Evolutionary conservation across 257 asterid genomes (phyloP).

Genomic region (Anisodus tanguticus): DNA sequence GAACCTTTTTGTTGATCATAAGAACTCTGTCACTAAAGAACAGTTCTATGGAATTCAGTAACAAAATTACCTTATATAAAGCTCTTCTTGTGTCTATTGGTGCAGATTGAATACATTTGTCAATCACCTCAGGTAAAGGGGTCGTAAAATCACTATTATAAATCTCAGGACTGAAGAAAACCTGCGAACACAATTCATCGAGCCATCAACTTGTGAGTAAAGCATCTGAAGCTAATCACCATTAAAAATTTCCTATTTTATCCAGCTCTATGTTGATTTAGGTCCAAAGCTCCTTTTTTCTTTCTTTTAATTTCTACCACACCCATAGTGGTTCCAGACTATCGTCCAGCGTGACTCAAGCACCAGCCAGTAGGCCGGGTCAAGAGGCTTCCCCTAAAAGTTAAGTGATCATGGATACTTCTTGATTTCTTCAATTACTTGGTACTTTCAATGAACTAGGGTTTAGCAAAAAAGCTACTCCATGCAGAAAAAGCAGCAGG

Average conservation of each 20-base stretch:
- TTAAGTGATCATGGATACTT: not conserved
- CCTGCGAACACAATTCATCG: constrained; percentile 52
- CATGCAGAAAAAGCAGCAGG: constrained; percentile 11
- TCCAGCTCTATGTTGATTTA: not conserved
- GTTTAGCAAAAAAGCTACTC: not conserved
- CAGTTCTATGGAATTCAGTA: not conserved
- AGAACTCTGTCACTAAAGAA: constrained; percentile 30
- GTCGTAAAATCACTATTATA: constrained; percentile 67
- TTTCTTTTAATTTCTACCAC: not conserved
- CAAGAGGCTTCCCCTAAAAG: not conserved
- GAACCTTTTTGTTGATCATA: not conserved
- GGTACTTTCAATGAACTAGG: not conserved
- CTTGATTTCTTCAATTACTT: constrained; percentile 24
- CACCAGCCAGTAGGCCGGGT: not conserved
- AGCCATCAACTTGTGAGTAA: constrained; percentile 6
- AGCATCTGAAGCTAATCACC: constrained; percentile 22
- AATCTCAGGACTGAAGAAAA: constrained; percentile 95
- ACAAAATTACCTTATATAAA: constrained; percentile 74
- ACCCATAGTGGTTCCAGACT: not conserved
- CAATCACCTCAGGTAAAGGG: constrained; percentile 87
- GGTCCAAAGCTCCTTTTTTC: not conserved
- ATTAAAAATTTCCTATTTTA: not conserved
- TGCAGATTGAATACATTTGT: constrained; percentile 95
- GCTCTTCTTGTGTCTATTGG: constrained; percentile 99
- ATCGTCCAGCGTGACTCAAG: not conserved